These are phyloP conservation scores for Nothophoma quercina DNA, from an alignment of 2,329 filamentous ascomycete genomes.

Conservation along the genomic window DNA sequence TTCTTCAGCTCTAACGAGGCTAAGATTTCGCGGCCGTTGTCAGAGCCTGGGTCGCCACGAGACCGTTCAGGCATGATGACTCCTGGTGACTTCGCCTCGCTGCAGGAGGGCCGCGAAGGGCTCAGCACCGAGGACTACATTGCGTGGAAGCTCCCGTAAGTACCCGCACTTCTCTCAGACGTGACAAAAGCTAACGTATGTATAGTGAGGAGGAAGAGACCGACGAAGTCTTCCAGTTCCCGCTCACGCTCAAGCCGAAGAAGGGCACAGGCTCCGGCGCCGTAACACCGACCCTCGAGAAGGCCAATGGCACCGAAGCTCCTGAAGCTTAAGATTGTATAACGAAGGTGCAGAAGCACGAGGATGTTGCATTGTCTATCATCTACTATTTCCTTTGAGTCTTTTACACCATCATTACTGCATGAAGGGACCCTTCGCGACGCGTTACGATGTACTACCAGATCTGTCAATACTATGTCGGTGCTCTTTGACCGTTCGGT, in stretches of 20 bases:
- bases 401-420: constrained; percentile 11
- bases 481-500: background rate
- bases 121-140: constrained; percentile 97
- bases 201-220: constrained; percentile 85
- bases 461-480: constrained; percentile 20
- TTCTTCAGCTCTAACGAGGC: constrained; percentile 92
- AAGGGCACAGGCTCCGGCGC: constrained; percentile 44
- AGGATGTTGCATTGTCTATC: constrained; percentile 14
- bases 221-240: constrained; percentile 77
- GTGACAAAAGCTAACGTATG: constrained; percentile 37
- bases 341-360: background rate
- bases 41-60: constrained; percentile 89
- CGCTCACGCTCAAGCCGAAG: constrained; percentile 68
- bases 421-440: constrained; percentile 7
- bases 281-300: constrained; percentile 37
- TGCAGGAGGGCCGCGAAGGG: constrained; percentile 93
- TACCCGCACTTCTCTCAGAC: constrained; percentile 42
- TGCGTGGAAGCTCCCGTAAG: constrained; percentile 97
- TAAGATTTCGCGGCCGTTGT: constrained; percentile 94
- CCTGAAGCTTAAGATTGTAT: constrained; percentile 16
- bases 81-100: constrained; percentile 93
- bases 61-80: constrained; percentile 98
- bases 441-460: constrained; percentile 20
- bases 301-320: constrained; percentile 41
- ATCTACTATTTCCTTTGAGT: constrained; percentile 5